Base-by-base conservation (phyloP, 2,329 filamentous ascomycete species). In the Ascochyta fabae region DNA sequence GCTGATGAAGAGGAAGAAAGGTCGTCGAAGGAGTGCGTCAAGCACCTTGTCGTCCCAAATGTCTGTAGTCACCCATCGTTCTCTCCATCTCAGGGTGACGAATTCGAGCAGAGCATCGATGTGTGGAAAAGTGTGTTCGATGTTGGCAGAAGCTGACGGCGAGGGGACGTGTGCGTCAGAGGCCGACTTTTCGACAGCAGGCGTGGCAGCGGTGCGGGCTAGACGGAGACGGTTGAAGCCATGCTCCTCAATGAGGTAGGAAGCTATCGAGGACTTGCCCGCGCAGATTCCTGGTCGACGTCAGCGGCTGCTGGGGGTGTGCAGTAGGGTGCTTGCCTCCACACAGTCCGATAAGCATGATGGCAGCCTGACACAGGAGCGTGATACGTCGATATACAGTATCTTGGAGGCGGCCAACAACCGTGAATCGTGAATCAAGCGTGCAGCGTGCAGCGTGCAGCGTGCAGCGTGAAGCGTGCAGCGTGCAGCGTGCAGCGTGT, bases 1-100 rank as follows among this genome's bases (percentile, higher is more conserved):
- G 73, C 91, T 94, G 69, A 99, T 81, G 31, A 98, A 85, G 45
- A 99, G 84, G 81, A 98, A 98, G 80, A 96, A 97, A 0, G 95
- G 95, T 7, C 95, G 86, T 19, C 88, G 84, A 56, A 88, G 79
- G 46, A 97, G 86, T 23, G 87, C 83, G 66, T 97, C 91, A 4
- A 96, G 84, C 7, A 88, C 84, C 3, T 76, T 74, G 64, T 92
- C 89, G 64, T 88, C 86, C 78, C 87, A 86, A 60, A 97, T 87
- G 70, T 95, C 89, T 3, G 90, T 95, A 2, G 88, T 95, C 15
- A 98, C 91, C 84, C 90, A 99, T 51, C 88, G 86, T 53, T 88
- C 84, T 61, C 84, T 86, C 95, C 95, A 99, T 73, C 86, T 81
- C 72, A 86, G 86, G 3, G 94, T 98, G 53, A 96, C 91, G 70